Evolutionary conservation across 352 stramenopile genomes (phyloP), one percentile per base, ranked within the genome.

Genomic region (Pythium utonaiense): DNA sequence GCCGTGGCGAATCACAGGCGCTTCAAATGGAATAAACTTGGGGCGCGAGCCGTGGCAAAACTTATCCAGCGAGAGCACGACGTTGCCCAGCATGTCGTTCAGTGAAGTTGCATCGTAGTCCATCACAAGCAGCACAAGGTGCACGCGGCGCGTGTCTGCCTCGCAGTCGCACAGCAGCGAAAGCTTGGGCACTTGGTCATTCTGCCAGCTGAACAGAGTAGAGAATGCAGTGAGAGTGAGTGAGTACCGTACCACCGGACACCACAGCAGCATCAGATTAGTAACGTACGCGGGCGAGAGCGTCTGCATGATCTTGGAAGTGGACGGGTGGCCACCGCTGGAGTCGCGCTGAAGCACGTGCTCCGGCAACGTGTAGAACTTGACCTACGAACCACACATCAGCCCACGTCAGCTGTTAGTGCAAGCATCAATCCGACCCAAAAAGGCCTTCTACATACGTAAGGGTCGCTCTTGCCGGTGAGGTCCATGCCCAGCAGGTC

Each of bases 101-200:
- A 73, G 71, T 3, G 80, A 90, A 24, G 78, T 86, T 17, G 78
- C 71, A 62, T 95, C 83, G 68, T 92, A 89, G 65, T 93, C 83
- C 83, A 92, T 91, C 50, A 93, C 44, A 25, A 89, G 54, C 44
- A 95, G 67, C 16, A 89, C 69, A 44, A 95, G 60, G 62, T 95
- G 86, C 38, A 90, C 67, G 27, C 69, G 69, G 17, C 79, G 71
- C 38, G 88, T 62, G 33, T 92, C 77, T 4, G 70, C 70, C 45
- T 86, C 73, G 22, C 75, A 59, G 47, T 77, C 70, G 51, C 70
- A 86, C 25, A 75, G 57, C 51, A 89, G 51, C 55, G 77, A 67
- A 7, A 95, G 68, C 60, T 78, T 79, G 0, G 86, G 86, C 6
- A 95, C 59, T 41, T 93, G 76, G 21, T 78, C 71, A 34, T 91